phyloP scores from a whole-genome alignment of 768 basidiomycete genomes.

The Lyophyllum semitale region DNA sequence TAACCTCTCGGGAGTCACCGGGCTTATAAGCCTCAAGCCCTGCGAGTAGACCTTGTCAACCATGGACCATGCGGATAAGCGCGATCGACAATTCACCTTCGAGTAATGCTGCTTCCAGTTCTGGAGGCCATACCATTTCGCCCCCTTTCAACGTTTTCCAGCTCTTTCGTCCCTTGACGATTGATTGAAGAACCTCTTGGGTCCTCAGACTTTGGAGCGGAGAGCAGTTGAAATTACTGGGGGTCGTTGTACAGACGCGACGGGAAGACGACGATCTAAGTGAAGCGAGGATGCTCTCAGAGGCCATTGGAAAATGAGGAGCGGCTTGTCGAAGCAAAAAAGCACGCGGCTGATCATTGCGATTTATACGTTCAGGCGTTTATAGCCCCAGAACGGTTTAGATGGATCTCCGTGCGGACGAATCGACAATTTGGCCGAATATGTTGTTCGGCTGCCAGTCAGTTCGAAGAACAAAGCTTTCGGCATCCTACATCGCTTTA shows the following conservation, averaged over 20 bases:
- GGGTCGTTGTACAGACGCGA: conserved; percentile 6
- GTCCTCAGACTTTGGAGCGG: conserved; percentile 37
- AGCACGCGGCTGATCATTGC: conserved; percentile 21
- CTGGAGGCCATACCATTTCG: conserved; percentile 79
- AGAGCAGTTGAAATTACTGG: conserved; percentile 25
- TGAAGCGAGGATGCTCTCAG: conserved; percentile 14
- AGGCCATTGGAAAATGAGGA: conserved; percentile 18
- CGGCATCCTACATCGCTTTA: conserved; percentile 31
- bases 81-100: conserved; percentile 49
- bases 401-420: conserved; percentile 25
- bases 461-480: conserved; percentile 27
- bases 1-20: conserved; percentile 71
- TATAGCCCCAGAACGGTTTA: conserved; percentile 23
- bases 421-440: conserved; percentile 24
- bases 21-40: conserved; percentile 75
- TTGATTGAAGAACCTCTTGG: conserved; percentile 63
- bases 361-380: conserved; percentile 32
- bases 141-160: conserved; percentile 76
- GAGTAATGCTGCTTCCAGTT: conserved; percentile 75
- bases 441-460: conserved; percentile 38
- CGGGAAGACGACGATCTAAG: conserved; percentile 12
- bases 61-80: not conserved
- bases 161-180: conserved; percentile 69
- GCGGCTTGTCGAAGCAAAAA: conserved; percentile 15
- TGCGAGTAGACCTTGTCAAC: conserved; percentile 27